These are phyloP conservation scores for Cajanus cajan DNA, from an alignment of 306 rosid species.

Conservation along the genomic window DNA sequence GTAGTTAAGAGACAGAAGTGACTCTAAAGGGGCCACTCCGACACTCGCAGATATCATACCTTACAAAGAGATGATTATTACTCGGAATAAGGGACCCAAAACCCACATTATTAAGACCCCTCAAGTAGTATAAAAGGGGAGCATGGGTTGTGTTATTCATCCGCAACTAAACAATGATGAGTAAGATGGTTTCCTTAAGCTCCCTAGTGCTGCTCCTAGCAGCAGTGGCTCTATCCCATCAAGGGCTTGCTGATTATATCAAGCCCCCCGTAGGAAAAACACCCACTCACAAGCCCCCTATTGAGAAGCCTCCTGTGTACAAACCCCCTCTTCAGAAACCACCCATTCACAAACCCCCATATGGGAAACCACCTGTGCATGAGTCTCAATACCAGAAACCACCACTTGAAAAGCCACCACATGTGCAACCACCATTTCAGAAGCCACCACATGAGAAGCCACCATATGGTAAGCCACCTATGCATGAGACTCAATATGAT, in stretches of 20 bases:
- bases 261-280: not conserved
- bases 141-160: not conserved
- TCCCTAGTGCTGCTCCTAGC: not conserved
- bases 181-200: not conserved
- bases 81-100: too few relatives aligned
- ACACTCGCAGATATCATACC: too few relatives aligned
- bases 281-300: not conserved
- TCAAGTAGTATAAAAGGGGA: not conserved
- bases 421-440: not conserved
- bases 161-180: not conserved
- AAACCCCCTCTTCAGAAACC: not conserved
- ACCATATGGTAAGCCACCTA: too few relatives aligned
- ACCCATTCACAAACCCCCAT: not conserved
- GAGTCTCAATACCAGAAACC: not conserved
- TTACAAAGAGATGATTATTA: too few relatives aligned
- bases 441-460: too few relatives aligned
- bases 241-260: not conserved
- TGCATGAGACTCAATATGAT: too few relatives aligned
- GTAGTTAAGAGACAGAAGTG: too few relatives aligned
- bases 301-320: not conserved
- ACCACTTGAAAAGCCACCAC: not conserved
- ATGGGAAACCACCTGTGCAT: not conserved
- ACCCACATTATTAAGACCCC: not conserved
- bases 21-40: too few relatives aligned
- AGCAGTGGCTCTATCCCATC: not conserved